Percentiles rank a stretch among this genome's conserved stretches.
phyloP scores from a whole-genome alignment of 305 asterid genomes.

The Fraxinus baroniana region DNA sequence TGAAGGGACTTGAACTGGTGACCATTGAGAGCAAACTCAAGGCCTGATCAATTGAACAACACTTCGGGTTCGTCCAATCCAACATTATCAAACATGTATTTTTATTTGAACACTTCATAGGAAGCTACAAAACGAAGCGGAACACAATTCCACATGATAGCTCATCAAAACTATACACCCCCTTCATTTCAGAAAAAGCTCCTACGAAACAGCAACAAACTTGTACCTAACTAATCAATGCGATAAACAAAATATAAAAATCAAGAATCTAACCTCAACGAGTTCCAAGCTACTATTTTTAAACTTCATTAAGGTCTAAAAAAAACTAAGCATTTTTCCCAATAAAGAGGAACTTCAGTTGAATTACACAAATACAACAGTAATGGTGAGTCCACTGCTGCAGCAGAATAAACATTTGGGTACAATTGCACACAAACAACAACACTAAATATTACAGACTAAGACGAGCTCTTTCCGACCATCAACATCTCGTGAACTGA shows the following conservation, averaged over 20 bases:
- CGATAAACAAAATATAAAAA: neutral
- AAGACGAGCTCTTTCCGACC: constrained; percentile 14
- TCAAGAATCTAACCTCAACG: neutral
- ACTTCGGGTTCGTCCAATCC: neutral
- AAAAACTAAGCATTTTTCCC: neutral
- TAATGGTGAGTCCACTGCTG: constrained; percentile 1
- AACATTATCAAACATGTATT: neutral
- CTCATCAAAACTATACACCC: neutral
- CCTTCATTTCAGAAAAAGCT: neutral
- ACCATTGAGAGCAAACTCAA: no score
- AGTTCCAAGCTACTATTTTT: constrained; percentile 22
- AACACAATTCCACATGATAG: neutral
- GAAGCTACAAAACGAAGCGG: neutral
- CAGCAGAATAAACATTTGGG: constrained; percentile 11
- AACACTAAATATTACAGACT: constrained; percentile 21
- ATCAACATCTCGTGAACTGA: constrained; percentile 20
- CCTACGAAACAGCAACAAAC: neutral
- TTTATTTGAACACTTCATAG: neutral
- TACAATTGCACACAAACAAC: constrained; percentile 17
- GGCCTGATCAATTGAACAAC: no score
- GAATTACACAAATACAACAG: constrained; percentile 7
- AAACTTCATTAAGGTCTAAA: neutral
- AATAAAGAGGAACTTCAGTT: neutral
- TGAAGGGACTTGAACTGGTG: no score
- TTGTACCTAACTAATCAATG: neutral